Conservation (phyloP, 1,284 basidiomycete species). For the Trichosporon faecale region DNA sequence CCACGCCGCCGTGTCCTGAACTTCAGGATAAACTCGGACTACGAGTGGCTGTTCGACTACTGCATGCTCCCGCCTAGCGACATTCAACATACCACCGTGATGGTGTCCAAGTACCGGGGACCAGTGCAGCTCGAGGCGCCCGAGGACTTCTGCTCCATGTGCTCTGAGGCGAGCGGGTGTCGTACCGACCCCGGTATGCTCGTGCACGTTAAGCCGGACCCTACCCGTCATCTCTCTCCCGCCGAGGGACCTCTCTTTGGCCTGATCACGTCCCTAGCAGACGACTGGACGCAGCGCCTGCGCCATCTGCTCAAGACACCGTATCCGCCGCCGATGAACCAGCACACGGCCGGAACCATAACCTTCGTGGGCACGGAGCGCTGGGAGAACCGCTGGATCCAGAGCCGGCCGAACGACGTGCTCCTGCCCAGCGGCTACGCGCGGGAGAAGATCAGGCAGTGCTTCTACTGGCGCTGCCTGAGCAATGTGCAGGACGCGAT, state of each 20-base stretch:
- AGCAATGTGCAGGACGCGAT: constrained; percentile 5
- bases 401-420: neutral
- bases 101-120: neutral
- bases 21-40: neutral
- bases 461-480: constrained; percentile 11
- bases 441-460: constrained; percentile 3
- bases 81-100: neutral
- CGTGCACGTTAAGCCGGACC: constrained; percentile 1
- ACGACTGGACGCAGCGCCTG: constrained; percentile 1
- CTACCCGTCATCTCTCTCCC: neutral
- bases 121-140: neutral
- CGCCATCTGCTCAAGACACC: constrained; percentile 2
- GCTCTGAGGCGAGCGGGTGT: constrained; percentile 1
- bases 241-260: constrained; percentile 1
- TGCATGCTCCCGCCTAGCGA: constrained; percentile 4
- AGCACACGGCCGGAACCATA: neutral
- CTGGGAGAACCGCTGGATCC: constrained; percentile 1
- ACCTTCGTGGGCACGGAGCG: neutral
- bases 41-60: constrained; percentile 11
- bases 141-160: neutral
- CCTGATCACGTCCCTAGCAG: neutral
- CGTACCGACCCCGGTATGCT: constrained; percentile 2
- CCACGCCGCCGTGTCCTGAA: neutral
- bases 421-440: neutral
- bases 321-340: neutral